Evolutionary conservation across 768 basidiomycete genomes (phyloP).

Genomic region (Podaxis sp.): DNA sequence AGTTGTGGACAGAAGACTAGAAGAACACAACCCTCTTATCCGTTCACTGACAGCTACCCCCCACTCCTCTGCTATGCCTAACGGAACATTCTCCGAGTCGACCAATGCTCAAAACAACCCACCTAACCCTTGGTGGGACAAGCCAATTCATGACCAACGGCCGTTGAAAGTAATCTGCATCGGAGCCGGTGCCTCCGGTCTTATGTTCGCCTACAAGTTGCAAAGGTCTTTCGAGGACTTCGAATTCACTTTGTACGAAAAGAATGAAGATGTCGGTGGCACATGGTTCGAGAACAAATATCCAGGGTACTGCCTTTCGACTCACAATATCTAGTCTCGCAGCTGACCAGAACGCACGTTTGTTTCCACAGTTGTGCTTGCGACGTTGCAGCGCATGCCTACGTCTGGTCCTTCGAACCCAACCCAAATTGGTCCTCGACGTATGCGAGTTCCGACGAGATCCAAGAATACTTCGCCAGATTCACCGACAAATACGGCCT

Average conservation of each 20-base stretch:
- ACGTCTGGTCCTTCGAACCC: conserved; percentile 33
- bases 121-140: conserved; percentile 12
- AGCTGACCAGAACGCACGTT: background rate
- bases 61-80: background rate
- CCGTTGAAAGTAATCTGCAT: conserved; percentile 30
- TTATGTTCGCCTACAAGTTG: conserved; percentile 31
- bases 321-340: background rate
- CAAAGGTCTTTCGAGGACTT: conserved; percentile 33
- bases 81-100: background rate
- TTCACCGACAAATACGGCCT: conserved; percentile 30
- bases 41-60: background rate
- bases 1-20: background rate
- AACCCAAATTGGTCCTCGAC: conserved; percentile 30
- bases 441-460: conserved; percentile 30
- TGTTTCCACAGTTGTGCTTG: conserved; percentile 26
- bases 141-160: conserved; percentile 27
- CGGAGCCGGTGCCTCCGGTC: conserved; percentile 36
- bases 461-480: conserved; percentile 26
- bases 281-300: conserved; percentile 38
- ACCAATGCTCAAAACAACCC: background rate
- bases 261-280: conserved; percentile 29
- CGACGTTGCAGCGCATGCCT: conserved; percentile 31
- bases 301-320: conserved; percentile 25
- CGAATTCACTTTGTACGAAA: conserved; percentile 31
- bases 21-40: background rate